phyloP scores from a whole-genome alignment of 345 rosid species.

The Bruguiera gymnorhiza region DNA sequence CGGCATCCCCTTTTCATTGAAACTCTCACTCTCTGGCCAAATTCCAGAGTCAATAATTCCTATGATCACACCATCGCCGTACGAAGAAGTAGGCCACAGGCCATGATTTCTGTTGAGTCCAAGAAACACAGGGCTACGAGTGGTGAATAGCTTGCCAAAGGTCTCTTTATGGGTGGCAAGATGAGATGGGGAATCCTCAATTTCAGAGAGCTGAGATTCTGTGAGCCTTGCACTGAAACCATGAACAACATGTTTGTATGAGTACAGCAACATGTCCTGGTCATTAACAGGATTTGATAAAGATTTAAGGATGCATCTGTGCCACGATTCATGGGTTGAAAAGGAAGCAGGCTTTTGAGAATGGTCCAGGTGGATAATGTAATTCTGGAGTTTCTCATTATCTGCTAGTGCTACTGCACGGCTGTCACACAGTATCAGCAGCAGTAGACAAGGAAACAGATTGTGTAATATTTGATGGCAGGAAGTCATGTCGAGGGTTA shows the following conservation, averaged over 20 bases:
- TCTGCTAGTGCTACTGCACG: slow-evolving; percentile 1
- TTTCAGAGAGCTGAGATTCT: slow-evolving; percentile 29
- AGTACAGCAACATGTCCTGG: slow-evolving; percentile 27
- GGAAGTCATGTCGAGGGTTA: too few species aligned
- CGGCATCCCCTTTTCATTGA: slow-evolving; percentile 16
- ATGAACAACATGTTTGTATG: slow-evolving; percentile 39
- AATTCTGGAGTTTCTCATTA: slow-evolving; percentile 23
- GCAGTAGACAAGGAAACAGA: not conserved
- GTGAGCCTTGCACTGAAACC: slow-evolving; percentile 55
- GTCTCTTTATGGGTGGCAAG: slow-evolving; percentile 34
- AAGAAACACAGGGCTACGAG: slow-evolving; percentile 40
- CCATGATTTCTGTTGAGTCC: slow-evolving; percentile 21
- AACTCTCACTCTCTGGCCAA: slow-evolving; percentile 14
- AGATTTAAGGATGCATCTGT: slow-evolving; percentile 15
- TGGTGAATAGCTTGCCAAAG: slow-evolving; percentile 39
- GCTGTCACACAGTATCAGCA: slow-evolving; percentile 3
- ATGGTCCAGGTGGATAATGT: slow-evolving; percentile 42
- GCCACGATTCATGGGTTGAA: slow-evolving; percentile 33
- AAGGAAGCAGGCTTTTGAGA: slow-evolving; percentile 36
- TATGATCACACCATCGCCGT: slow-evolving; percentile 17
- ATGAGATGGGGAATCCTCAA: slow-evolving; percentile 41
- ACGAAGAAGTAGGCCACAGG: slow-evolving; percentile 5
- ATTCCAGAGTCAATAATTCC: slow-evolving; percentile 9
- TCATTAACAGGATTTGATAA: slow-evolving; percentile 15
- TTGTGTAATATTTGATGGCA: too few species aligned